phyloP scores from a whole-genome alignment of 805 yeast genomes.

The Lipomyces mesembrius region DNA sequence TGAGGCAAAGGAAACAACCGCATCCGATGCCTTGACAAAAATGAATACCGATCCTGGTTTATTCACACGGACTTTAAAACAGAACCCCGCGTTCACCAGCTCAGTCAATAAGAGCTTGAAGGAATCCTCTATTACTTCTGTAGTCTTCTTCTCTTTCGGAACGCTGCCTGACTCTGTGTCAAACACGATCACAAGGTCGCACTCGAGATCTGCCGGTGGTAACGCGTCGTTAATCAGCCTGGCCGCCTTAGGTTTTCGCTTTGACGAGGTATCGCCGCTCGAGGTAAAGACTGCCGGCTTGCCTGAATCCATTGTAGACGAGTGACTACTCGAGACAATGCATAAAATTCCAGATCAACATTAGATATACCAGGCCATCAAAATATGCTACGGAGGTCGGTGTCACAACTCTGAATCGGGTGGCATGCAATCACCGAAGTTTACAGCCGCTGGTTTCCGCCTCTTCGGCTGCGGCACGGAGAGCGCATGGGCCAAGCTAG shows the following conservation, averaged over 20 bases:
- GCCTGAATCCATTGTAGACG: neutral
- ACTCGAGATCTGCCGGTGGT: slow-evolving; percentile 24
- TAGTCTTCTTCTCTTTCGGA: slow-evolving; percentile 15
- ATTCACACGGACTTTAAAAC: slow-evolving; percentile 20
- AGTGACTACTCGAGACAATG: neutral
- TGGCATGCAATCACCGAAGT: too few relatives aligned
- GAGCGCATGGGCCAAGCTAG: neutral
- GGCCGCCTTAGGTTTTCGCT: neutral
- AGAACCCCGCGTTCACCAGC: slow-evolving; percentile 27
- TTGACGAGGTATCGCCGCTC: neutral
- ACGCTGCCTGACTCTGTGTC: slow-evolving; percentile 12
- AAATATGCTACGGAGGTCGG: neutral
- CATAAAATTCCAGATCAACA: neutral
- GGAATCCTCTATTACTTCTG: slow-evolving; percentile 13
- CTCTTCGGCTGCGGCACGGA: neutral
- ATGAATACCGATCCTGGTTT: slow-evolving; percentile 29
- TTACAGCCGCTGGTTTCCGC: neutral
- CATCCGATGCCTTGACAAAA: slow-evolving; percentile 30
- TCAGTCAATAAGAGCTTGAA: slow-evolving; percentile 7
- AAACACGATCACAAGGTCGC: slow-evolving; percentile 30
- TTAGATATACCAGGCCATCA: neutral
- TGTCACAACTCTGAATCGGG: too few relatives aligned
- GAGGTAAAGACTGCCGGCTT: neutral
- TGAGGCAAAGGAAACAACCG: slow-evolving; percentile 24
- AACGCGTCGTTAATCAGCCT: neutral